Percentiles rank a stretch among this genome's conserved stretches.
phyloP scores from a whole-genome alignment of 2,329 filamentous ascomycete genomes.

The Ciborinia camelliae region DNA sequence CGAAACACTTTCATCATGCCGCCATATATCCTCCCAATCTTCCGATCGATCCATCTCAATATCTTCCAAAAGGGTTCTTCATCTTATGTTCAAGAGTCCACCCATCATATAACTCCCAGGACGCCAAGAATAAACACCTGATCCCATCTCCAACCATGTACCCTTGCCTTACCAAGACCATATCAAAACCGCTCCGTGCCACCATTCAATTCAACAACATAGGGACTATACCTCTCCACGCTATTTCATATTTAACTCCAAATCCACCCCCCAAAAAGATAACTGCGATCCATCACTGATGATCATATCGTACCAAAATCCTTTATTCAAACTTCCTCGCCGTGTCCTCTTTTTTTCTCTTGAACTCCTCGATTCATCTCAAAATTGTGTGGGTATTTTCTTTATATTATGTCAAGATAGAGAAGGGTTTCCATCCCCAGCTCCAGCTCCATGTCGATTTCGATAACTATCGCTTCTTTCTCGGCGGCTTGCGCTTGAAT shows the following conservation, averaged over 20 bases:
- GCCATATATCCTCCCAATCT: not conserved
- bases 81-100: conserved; percentile 8
- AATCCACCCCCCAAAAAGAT: not conserved
- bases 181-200: not conserved
- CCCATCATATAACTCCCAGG: conserved; percentile 11
- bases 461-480: conserved; percentile 24
- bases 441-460: conserved; percentile 20
- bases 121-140: not conserved
- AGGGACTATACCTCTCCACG: conserved; percentile 8
- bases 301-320: conserved; percentile 9
- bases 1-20: not conserved
- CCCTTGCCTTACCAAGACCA: not conserved
- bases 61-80: not conserved
- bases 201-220: conserved; percentile 11
- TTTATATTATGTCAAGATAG: conserved; percentile 23
- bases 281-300: not conserved
- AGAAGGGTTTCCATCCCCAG: conserved; percentile 18
- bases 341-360: not conserved
- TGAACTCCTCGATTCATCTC: not conserved
- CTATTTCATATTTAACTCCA: conserved; percentile 16
- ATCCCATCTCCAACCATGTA: conserved; percentile 12
- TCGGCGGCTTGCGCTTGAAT: conserved; percentile 23
- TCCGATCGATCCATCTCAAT: not conserved
- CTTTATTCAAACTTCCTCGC: conserved; percentile 17
- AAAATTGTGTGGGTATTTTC: not conserved